Base-by-base conservation (phyloP, 140 eudicot genomes). In the Flaveria floridana region DNA sequence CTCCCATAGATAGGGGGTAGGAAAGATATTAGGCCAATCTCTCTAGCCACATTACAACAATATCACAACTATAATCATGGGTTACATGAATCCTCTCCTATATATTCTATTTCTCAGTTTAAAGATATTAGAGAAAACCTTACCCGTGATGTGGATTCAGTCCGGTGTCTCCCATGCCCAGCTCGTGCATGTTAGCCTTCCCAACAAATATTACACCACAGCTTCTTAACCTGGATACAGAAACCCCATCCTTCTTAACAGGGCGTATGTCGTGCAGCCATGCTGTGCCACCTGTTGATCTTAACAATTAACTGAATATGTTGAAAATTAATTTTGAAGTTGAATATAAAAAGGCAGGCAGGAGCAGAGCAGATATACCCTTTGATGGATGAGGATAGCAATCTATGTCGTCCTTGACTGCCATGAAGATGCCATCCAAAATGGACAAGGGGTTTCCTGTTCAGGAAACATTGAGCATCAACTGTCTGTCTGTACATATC, bases 321-420 rank as follows among this genome's bases (percentile, higher is more conserved):
- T 52, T n/a, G 59, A 52, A 52, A 52, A 52, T 4, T 16, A 52
- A n/a, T 1, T 52, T 16, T 52, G 9, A 52, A 52, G 23, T 52
- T 52, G n/a, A 52, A 52, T 4, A 50, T 34, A 34, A 34, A 30
- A 34, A 34, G 41, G 41, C 7, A 5, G 37, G 6, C 20, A 50
- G 18, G 56, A 0, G 13, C 50, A 34, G 14, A 11, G 47, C 47
- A 63, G 21, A 30, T 7, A 13, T 85, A 84, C 94, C 97, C 57
- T 78, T 89, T 1, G 96, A 63, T 74, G 89, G 97, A 83, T 89
- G 85, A 58, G 96, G 97, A 83, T 66, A 84, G 83, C 96, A 89
- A 82, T 89, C 97, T 67, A 89, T 92, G 76, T 92, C 97, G 78
- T 92, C 97, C 87, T 92, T 92, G 78, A 92, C 87, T 30, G 97